These are phyloP conservation scores for Staphylotrichum tortipilum DNA, from an alignment of 495 filamentous ascomycete species.

Conservation along the genomic window DNA sequence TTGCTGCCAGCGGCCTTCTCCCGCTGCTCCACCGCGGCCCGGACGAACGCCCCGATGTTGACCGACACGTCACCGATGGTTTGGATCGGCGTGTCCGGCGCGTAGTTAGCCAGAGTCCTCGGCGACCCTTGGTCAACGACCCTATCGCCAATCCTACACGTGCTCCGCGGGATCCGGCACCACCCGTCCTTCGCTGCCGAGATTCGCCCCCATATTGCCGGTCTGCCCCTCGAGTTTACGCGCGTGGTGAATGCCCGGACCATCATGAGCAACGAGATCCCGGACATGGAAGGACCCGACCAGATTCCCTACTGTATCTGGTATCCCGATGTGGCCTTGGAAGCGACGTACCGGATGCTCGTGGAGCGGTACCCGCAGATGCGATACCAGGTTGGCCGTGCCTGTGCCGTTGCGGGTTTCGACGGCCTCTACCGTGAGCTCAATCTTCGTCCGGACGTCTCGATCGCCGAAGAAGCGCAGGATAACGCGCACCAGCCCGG, in stretches of 20 bases:
- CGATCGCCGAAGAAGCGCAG: conserved; percentile 9
- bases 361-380: conserved; percentile 1
- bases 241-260: not conserved
- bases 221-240: no score
- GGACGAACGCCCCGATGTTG: conserved; percentile 33
- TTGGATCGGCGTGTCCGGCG: conserved; percentile 24
- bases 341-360: not conserved
- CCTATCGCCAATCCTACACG: no score
- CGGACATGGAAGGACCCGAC: not conserved
- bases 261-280: not conserved
- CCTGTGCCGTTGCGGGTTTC: conserved; percentile 9
- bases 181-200: no score
- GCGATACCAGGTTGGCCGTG: conserved; percentile 6
- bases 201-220: no score
- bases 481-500: not conserved
- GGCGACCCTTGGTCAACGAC: no score
- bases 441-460: conserved; percentile 4
- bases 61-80: conserved; percentile 31
- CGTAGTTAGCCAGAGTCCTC: conserved; percentile 23
- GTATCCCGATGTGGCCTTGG: not conserved
- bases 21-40: conserved; percentile 31
- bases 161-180: no score
- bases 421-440: conserved; percentile 3
- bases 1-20: conserved; percentile 23
- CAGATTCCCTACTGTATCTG: not conserved